Base-by-base conservation (phyloP, 495 filamentous ascomycete species). In the Saxophila tyrrhenica region DNA sequence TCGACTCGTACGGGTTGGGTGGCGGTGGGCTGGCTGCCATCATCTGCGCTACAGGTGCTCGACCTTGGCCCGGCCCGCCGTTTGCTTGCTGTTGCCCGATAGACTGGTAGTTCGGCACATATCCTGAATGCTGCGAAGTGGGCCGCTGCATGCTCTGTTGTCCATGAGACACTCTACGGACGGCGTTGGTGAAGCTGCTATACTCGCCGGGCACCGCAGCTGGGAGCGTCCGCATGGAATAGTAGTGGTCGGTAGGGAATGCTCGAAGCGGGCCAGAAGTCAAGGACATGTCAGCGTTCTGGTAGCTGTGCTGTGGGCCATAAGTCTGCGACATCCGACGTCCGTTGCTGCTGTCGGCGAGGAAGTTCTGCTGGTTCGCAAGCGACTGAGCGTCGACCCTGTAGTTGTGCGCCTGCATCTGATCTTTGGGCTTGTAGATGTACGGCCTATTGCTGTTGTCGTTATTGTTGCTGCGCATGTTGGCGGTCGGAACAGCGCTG, bases 361-460 rank as follows among this genome's bases (percentile, higher is more conserved):
- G 21, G 45, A 61, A 60, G 19, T 32, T 55, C 16, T 50, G 51
- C 50, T 65, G 60, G 38, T 52, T 60, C 13, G 44, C 47, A 8
- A 65, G 44, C 1, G 60, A 43, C 21, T 58, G 32, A 1, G 22
- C 43, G 25, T 65, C 59, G 21, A 62, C 44, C 42, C 56, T 32
- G 19, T 39, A n/a, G 39, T 51, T 51, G 17, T 46, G 39, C 22
- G 59, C 50, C 42, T 22, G 20, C 17, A 39, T 23, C n/a, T 60
- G 54, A 22, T 55, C 45, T 50, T 61, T 67, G 21, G 69, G 67
- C 56, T 69, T 69, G 58, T 71, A 71, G 44, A 48, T 47, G 51
- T 71, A 71, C 1, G 67, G 65, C 53, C 52, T 65, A 8, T 60
- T 57, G 45, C 13, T 43, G 21, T 39, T 46, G 29, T 13, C n/a